Evolutionary conservation across 805 yeast genomes (phyloP), one percentile per base, ranked within the genome.

Genomic region (Clavispora phyllophila): DNA sequence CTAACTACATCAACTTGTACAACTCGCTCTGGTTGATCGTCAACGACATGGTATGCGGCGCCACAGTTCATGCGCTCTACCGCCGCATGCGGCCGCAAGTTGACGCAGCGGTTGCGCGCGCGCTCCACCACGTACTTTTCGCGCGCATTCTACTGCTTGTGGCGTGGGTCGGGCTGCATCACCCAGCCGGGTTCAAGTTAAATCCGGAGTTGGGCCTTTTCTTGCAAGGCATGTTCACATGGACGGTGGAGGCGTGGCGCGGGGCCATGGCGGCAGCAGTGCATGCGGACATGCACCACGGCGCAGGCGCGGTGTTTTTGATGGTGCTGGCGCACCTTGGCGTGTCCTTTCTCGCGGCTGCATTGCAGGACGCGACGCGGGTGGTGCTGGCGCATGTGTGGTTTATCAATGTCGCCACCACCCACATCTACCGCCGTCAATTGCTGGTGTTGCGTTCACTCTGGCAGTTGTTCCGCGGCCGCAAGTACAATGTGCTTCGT

Each of bases 141-240:
- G 56, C 65, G 26, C 68, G 70, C n/a, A 62, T 82, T 34, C 63
- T 71, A 15, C 46, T 57, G 2, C 58, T 81, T 29, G 79, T 90
- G 3, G 50, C 67, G 0, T 85, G 95, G 90, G 70, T 93, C 28
- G 87, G 89, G 70, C 75, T 53, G 18, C 48, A 81, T 47, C 85
- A 90, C 55, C 99, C 99, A 0, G 96, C 91, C 13, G 99, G 99
- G 4, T 81, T 93, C 54, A 93, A 93, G 57, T 75, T 93, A 40
- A 93, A 93, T 60, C 82, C 80, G 45, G 96, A 89, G 55, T 70
- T 93, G 15, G 87, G 96, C 0, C 73, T 70, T 13, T 95, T 93
- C 55, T 73, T 91, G 58, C 96, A 96, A 27, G 95, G 88, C 44
- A 63, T 93, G 37, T 84, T 87, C 51, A 58, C 85, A 9, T 91